Percentiles rank a stretch among this genome's conserved stretches.
These are phyloP conservation scores for Solanum dulcamara DNA, from an alignment of 257 asterid genomes.

Conservation along the genomic window DNA sequence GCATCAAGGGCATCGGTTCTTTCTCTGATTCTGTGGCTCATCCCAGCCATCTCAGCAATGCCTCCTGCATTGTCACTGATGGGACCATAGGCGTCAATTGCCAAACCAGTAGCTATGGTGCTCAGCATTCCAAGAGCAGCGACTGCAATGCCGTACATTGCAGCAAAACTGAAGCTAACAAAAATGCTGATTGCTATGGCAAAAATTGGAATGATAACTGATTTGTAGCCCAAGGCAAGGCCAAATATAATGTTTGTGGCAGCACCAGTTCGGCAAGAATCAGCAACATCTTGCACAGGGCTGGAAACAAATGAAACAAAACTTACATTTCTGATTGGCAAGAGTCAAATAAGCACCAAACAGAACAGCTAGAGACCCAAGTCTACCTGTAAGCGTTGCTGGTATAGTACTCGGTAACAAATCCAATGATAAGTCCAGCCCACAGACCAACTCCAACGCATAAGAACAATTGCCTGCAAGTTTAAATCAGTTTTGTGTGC, in stretches of 20 bases:
- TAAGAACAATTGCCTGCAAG: conserved; percentile 56
- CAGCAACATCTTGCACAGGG: conserved; percentile 92
- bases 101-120: conserved; percentile 86
- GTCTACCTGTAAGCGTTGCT: conserved; percentile 69
- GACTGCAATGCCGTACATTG: conserved; percentile 87
- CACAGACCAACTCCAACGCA: conserved; percentile 80
- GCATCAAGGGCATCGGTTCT: conserved; percentile 94
- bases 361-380: neutral
- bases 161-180: conserved; percentile 75
- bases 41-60: conserved; percentile 92
- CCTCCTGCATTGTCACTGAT: conserved; percentile 94
- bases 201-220: conserved; percentile 73
- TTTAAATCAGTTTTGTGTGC: neutral
- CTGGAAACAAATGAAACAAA: conserved; percentile 19
- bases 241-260: conserved; percentile 82
- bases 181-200: conserved; percentile 76
- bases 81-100: conserved; percentile 87
- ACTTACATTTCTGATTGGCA: neutral
- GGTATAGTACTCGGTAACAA: conserved; percentile 62
- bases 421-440: conserved; percentile 82
- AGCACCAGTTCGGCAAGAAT: conserved; percentile 89
- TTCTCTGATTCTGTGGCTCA: conserved; percentile 77
- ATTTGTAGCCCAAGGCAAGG: conserved; percentile 84
- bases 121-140: conserved; percentile 94
- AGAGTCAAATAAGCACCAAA: neutral